Evolutionary conservation across 192 early-diverging fungal species (phyloP).

Genomic region (Coemansia sp.): DNA sequence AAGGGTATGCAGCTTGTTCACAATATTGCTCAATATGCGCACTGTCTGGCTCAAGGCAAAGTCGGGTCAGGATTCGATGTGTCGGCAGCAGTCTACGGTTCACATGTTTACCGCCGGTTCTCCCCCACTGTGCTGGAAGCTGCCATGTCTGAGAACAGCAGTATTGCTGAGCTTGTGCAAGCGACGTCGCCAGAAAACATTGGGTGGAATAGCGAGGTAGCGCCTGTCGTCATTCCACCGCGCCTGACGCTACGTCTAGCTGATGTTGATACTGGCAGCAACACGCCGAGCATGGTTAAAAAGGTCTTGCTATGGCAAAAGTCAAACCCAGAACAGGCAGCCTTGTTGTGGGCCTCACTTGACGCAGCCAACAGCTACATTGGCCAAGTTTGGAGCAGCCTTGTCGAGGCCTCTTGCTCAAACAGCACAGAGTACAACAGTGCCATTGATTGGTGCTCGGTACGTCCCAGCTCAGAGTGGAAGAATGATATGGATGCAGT

Average conservation of each 20-base stretch:
- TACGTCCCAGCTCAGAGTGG: conserved; percentile 32
- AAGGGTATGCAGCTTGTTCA: conserved; percentile 63
- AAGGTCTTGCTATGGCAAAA: conserved; percentile 85
- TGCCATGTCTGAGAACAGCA: conserved; percentile 49
- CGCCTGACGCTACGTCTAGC: conserved; percentile 75
- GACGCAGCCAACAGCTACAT: conserved; percentile 58
- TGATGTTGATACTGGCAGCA: conserved; percentile 90
- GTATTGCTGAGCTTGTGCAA: conserved; percentile 11
- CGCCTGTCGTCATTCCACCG: conserved; percentile 66
- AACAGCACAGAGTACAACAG: conserved; percentile 35
- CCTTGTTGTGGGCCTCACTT: conserved; percentile 52
- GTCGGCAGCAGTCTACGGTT: conserved; percentile 86
- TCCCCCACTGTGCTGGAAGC: conserved; percentile 60
- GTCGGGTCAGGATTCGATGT: conserved; percentile 97
- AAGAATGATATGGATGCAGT: not conserved
- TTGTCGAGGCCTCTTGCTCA: conserved; percentile 36
- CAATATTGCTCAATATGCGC: conserved; percentile 84
- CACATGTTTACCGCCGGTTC: conserved; percentile 84
- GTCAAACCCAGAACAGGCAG: conserved; percentile 59
- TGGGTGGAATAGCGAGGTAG: conserved; percentile 68
- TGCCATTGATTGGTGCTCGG: conserved; percentile 52
- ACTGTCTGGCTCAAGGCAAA: conserved; percentile 98
- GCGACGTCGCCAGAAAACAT: conserved; percentile 43
- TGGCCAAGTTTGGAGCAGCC: conserved; percentile 56
- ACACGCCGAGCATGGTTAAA: conserved; percentile 88